A percentile compares a stretch with the other conserved stretches of the same genome.
These are phyloP conservation scores for Cercophora scortea DNA, from an alignment of 495 filamentous ascomycete species.

Conservation along the genomic window DNA sequence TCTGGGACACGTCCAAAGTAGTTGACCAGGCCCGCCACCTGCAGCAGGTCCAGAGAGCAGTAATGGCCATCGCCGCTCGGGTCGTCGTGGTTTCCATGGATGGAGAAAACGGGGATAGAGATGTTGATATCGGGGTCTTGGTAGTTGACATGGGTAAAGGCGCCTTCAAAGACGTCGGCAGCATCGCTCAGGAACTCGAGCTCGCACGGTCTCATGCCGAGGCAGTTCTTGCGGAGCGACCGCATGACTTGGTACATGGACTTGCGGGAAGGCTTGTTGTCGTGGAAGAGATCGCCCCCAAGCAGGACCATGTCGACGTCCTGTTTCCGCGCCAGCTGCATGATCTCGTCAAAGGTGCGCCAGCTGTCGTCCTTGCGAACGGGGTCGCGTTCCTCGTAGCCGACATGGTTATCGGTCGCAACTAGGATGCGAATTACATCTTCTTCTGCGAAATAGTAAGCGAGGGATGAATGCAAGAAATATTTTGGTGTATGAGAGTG, in stretches of 20 bases:
- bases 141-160: constrained; percentile 92
- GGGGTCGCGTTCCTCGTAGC: constrained; percentile 86
- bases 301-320: constrained; percentile 97
- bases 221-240: constrained; percentile 83
- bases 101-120: constrained; percentile 94
- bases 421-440: constrained; percentile 95
- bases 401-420: constrained; percentile 95
- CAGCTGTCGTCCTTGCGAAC: constrained; percentile 95
- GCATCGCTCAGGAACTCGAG: constrained; percentile 91
- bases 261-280: constrained; percentile 95
- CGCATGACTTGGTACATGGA: constrained; percentile 97
- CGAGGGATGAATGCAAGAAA: neutral
- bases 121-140: constrained; percentile 97
- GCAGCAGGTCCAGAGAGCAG: constrained; percentile 83
- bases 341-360: constrained; percentile 92
- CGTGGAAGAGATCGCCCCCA: constrained; percentile 93
- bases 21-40: constrained; percentile 85
- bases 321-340: constrained; percentile 75
- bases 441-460: constrained; percentile 39
- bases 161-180: constrained; percentile 74
- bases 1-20: constrained; percentile 92
- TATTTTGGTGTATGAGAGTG: too few species aligned
- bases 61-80: constrained; percentile 87
- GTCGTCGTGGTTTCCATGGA: constrained; percentile 98
- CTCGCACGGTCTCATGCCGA: constrained; percentile 91